These are phyloP conservation scores for Cucumis hystrix DNA, from an alignment of 306 rosid genomes.

Conservation along the genomic window DNA sequence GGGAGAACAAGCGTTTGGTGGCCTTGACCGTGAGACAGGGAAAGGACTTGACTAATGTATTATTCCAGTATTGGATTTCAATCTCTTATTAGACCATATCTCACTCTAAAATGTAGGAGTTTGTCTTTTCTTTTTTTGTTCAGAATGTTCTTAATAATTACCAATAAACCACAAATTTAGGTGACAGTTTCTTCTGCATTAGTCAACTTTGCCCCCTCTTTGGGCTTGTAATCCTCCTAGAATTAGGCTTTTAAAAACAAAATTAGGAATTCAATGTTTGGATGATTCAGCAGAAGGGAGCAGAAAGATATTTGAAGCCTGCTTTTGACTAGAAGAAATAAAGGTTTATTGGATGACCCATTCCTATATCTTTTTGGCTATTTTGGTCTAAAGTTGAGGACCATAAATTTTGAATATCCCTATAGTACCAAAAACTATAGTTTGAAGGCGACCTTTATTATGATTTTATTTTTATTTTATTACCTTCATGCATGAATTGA, in stretches of 20 bases:
- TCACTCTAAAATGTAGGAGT: neutral
- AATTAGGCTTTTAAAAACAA: neutral
- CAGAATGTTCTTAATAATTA: neutral
- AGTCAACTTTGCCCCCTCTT: neutral
- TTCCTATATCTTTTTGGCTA: neutral
- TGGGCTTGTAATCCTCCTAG: neutral
- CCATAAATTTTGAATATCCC: slow-evolving; percentile 5
- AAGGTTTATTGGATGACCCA: neutral
- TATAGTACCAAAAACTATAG: neutral
- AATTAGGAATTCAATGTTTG: neutral
- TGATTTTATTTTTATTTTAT: neutral
- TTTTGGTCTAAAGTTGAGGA: slow-evolving; percentile 10
- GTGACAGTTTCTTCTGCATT: neutral
- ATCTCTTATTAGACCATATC: neutral
- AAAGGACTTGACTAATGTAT: neutral
- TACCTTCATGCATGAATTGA: neutral
- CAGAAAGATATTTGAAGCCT: neutral
- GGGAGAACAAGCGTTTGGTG: neutral
- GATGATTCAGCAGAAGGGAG: neutral
- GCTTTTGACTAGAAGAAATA: slow-evolving; percentile 2
- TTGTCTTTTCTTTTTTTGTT: neutral
- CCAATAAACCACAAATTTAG: neutral
- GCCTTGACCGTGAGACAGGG: neutral
- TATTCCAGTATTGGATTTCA: neutral
- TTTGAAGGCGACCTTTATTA: neutral